A percentile compares a stretch with the other conserved stretches of the same genome.
These are phyloP conservation scores for Fagopyrum tataricum DNA, from an alignment of 148 eudicot genomes.

Conservation along the genomic window DNA sequence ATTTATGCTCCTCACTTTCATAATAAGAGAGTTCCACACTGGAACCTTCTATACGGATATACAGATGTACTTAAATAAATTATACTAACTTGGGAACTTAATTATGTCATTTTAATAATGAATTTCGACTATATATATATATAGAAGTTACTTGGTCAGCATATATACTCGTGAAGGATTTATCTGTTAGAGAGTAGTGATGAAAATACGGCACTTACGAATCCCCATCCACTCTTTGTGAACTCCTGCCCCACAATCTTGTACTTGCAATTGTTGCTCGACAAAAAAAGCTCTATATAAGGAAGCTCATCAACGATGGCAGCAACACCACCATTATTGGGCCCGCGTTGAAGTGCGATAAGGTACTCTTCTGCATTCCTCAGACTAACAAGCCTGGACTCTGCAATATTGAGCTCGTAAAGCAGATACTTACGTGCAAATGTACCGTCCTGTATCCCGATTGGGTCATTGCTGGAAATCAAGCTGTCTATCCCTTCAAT, in stretches of 20 bases:
- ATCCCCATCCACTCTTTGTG: constrained; percentile 85
- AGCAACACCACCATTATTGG: constrained; percentile 48
- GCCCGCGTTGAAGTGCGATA: constrained; percentile 34
- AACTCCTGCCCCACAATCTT: constrained; percentile 63
- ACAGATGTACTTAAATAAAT: too few relatives aligned
- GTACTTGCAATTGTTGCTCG: constrained; percentile 46
- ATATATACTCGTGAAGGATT: too few relatives aligned
- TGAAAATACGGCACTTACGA: constrained; percentile 42
- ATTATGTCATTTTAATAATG: background rate
- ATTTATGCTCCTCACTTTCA: too few relatives aligned
- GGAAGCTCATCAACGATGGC: constrained; percentile 91
- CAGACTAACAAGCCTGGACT: constrained; percentile 58
- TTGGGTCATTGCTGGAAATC: constrained; percentile 36
- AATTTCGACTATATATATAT: background rate
- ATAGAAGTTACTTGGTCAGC: background rate
- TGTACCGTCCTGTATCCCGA: constrained; percentile 85
- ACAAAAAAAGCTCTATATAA: constrained; percentile 58
- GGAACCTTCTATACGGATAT: too few relatives aligned
- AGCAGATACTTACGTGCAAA: constrained; percentile 58
- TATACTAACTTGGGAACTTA: background rate
- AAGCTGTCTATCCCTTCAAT: constrained; percentile 71
- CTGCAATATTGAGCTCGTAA: constrained; percentile 60
- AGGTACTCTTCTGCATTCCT: constrained; percentile 67
- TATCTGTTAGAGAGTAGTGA: background rate
- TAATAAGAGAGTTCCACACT: too few relatives aligned